Conservation (phyloP, 2,329 filamentous ascomycete species). For the Ceratocystis variospora region DNA sequence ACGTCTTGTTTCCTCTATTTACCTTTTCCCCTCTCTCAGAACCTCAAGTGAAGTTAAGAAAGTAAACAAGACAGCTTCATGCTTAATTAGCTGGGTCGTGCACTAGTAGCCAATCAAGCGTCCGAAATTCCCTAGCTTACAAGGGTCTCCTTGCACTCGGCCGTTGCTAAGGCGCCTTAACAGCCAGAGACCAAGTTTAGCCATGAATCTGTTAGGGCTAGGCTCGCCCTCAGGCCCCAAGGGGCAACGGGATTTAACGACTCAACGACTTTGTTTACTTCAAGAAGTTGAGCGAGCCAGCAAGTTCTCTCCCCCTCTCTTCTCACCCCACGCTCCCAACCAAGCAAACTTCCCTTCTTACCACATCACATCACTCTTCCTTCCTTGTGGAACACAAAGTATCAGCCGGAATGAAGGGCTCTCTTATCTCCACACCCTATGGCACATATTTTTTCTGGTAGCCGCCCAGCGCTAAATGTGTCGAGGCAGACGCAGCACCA, state of each 20-base stretch:
- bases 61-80: slow-evolving; percentile 15
- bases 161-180: slow-evolving; percentile 7
- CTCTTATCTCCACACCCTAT: background rate
- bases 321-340: background rate
- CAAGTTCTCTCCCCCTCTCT: background rate
- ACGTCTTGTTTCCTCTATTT: slow-evolving; percentile 3
- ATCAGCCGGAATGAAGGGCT: background rate
- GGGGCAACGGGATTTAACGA: background rate
- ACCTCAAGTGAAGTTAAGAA: slow-evolving; percentile 5
- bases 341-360: background rate
- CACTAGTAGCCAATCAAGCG: background rate
- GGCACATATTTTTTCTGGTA: background rate
- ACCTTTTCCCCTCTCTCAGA: background rate
- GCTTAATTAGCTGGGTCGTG: background rate
- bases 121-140: background rate
- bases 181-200: background rate
- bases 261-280: background rate
- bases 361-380: background rate
- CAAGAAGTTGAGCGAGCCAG: no score
- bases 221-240: background rate
- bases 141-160: background rate
- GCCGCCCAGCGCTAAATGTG: background rate
- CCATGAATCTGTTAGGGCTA: background rate
- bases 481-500: background rate
- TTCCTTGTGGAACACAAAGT: background rate